A percentile compares a stretch with the other conserved stretches of the same genome.
These are phyloP conservation scores for Rehmannia glutinosa DNA, from an alignment of 257 asterid species.

Conservation along the genomic window DNA sequence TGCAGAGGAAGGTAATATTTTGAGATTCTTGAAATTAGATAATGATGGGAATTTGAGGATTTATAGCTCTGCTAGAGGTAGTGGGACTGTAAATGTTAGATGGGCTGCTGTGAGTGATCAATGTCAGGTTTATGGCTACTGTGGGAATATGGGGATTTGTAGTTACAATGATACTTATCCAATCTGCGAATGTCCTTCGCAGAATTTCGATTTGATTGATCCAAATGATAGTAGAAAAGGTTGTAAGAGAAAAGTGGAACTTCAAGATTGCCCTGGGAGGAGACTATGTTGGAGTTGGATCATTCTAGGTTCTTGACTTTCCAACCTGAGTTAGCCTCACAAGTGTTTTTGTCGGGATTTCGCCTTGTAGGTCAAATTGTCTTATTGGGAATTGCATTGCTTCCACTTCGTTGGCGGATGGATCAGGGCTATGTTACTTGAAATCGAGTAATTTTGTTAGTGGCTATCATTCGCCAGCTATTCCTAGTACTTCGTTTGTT, in stretches of 20 bases:
- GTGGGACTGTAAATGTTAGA: slow-evolving; percentile 35
- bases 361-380: slow-evolving; percentile 59
- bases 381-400: slow-evolving; percentile 46
- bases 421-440: slow-evolving; percentile 68
- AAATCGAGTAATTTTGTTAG: slow-evolving; percentile 47
- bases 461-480: slow-evolving; percentile 61
- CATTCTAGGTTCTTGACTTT: slow-evolving; percentile 61
- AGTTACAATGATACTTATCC: slow-evolving; percentile 63
- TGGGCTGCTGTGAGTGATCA: slow-evolving; percentile 90
- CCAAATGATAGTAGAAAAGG: slow-evolving; percentile 54
- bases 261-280: slow-evolving; percentile 43
- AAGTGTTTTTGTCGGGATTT: slow-evolving; percentile 42
- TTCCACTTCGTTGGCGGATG: slow-evolving; percentile 80
- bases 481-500: slow-evolving; percentile 76
- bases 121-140: slow-evolving; percentile 71
- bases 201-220: slow-evolving; percentile 56
- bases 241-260: slow-evolving; percentile 64
- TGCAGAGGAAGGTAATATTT: slow-evolving; percentile 40
- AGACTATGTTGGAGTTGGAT: slow-evolving; percentile 55
- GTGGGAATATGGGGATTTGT: slow-evolving; percentile 81
- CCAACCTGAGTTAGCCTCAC: slow-evolving; percentile 35
- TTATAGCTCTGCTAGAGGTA: slow-evolving; percentile 51
- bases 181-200: slow-evolving; percentile 64
- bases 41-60: slow-evolving; percentile 76
- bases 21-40: slow-evolving; percentile 63